phyloP scores from a whole-genome alignment of 768 basidiomycete genomes.

The Amylocystis lapponica region DNA sequence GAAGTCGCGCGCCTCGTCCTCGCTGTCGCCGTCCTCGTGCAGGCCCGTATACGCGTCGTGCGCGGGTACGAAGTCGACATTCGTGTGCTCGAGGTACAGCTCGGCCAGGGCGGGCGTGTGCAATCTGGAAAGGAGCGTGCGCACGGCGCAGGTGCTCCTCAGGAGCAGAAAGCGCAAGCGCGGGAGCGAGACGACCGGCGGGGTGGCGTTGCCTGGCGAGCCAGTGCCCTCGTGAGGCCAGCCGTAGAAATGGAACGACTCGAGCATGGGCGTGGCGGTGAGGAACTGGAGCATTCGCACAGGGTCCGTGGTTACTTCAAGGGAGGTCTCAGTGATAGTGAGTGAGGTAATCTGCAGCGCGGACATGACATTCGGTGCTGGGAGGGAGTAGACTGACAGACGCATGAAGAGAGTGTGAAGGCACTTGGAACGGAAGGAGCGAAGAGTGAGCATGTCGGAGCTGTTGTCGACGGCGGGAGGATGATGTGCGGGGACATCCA shows the following conservation, averaged over 20 bases:
- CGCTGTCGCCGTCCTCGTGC: slow-evolving; percentile 60
- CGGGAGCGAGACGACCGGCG: slow-evolving; percentile 46
- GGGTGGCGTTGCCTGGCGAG: slow-evolving; percentile 11
- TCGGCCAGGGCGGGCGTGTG: slow-evolving; percentile 52
- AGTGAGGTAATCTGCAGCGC: slow-evolving; percentile 54
- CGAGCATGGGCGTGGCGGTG: slow-evolving; percentile 52
- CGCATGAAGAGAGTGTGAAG: slow-evolving; percentile 34
- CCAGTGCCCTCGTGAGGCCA: slow-evolving; percentile 40
- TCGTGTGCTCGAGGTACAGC: slow-evolving; percentile 61
- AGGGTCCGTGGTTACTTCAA: slow-evolving; percentile 37
- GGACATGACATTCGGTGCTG: slow-evolving; percentile 35
- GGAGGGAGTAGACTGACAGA: slow-evolving; percentile 44
- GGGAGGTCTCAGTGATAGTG: slow-evolving; percentile 45
- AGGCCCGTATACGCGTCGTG: slow-evolving; percentile 17
- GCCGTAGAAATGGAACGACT: slow-evolving; percentile 53
- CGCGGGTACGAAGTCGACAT: slow-evolving; percentile 46
- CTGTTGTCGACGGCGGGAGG: neutral
- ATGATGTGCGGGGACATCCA: slow-evolving; percentile 1
- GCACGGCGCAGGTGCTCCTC: slow-evolving; percentile 54
- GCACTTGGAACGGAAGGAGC: slow-evolving; percentile 5
- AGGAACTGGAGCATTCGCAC: slow-evolving; percentile 55
- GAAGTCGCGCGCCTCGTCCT: slow-evolving; percentile 68
- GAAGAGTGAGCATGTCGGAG: neutral
- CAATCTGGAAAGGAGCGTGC: slow-evolving; percentile 60
- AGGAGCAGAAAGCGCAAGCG: slow-evolving; percentile 52